Base-by-base conservation (phyloP, 2,329 filamentous ascomycete genomes). In the Cladosporium sp. region DNA sequence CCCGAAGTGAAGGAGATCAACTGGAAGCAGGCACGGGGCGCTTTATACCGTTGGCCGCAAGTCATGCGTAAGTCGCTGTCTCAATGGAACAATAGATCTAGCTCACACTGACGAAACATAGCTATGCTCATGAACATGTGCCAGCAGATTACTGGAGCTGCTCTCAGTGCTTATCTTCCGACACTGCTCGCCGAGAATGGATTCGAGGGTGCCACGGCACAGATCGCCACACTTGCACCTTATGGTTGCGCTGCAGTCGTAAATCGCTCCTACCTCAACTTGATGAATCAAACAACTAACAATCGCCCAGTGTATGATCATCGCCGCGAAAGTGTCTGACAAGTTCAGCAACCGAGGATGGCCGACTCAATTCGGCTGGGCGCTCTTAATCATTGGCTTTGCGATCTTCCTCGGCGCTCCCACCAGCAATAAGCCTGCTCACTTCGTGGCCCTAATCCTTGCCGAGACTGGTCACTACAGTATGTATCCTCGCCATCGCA, bases 91-190 rank as follows among this genome's bases (percentile, higher is more conserved):
- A 4, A 30, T 30, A 30, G 28, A 30, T 30, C 28, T 30, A 4
- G 4, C 28, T 44, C 10, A 12, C 4, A 30, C 57, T 59, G 18
- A 59, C 26, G 18, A 1, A 4, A 8, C 15, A 36, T 32, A 67
- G 66, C 62, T 44, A 65, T 67, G 66, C 66, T 67, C 58, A 65
- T 67, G 10, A 67, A 67, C 58, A 67, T 65, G 66, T 67, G 66
- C 38, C 66, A 67, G 58, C 66, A 67, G 21, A 67, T 67, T 24
- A 67, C 66, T n/a, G 66, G 65, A 26, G 65, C 65, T 41, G 65
- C 65, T 32, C 44, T 67, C 8, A 65, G 61, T 61, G 65, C 65
- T 24, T 67, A 67, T 26, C 65, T 67, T n/a, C 65, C 65, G 14
- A 67, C 65, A 18, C 57, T 67, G 15, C 65, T 67, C 36, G 47